Evolutionary conservation across 306 rosid species (phyloP), one percentile per base, ranked within the genome.

Genomic region (Astragalus membranaceus): DNA sequence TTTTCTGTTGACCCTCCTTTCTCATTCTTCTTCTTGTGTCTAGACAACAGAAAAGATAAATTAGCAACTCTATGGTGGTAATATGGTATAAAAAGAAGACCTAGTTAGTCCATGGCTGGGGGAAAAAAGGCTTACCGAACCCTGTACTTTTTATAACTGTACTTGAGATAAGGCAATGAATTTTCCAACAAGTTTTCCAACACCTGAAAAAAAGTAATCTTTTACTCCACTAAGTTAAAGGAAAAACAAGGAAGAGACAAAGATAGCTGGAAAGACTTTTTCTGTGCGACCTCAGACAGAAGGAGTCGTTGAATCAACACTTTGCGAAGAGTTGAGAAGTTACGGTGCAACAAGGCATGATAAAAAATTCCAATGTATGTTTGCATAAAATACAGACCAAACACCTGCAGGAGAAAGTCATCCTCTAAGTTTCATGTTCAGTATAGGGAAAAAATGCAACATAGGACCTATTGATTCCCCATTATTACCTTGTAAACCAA

Each of bases 351-450:
- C 61, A 91, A 82, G 61, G 97, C 99, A 55, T 94, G 97, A 79
- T 94, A 91, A 88, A 94, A 94, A 69, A 94, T 81, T 68, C 99
- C 99, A 74, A 94, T 94, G 72, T 94, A 94, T 26, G 99, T 84
- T 79, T 94, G 99, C 99, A 94, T 94, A 54, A 94, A 94, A 80
- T 88, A 94, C 44, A 94, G 91, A 70, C 97, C 99, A 86, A 91
- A 94, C 52, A 94, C 91, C 99, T 94, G 91, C 82, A 77, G 67
- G 64, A 74, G 69, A 69, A 76, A 73, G 32, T 41, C 47, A 57
- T 43, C 43, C 49, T 46, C 64, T 84, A 39, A 75, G 64, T 53
- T 32, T 48, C 64, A 53, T 30, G 81, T 69, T 74, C 35, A 67
- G 67, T 60, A 33, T 44, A 54, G 32, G 11, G 64, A 5, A 35